Base-by-base conservation (phyloP, 805 yeast species). In the Zygoascus tannicola region DNA sequence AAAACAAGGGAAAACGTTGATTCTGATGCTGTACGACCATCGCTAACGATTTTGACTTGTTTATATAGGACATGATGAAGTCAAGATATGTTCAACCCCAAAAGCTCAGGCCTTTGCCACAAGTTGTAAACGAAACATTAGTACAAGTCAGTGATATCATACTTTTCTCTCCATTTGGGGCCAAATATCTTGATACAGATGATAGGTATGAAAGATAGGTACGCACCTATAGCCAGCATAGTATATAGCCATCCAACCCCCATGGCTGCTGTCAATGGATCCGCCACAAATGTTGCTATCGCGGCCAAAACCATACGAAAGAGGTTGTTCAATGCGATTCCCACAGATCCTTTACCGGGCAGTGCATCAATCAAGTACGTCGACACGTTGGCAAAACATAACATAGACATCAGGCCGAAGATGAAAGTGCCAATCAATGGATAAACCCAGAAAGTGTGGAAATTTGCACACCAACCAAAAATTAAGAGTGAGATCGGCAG, bases 311-410 rank as follows among this genome's bases (percentile, higher is more conserved):
- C 64, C 69, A 78, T 82, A 53, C 95, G 70, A 16, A 81, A 68
- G 44, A 85, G 70, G 56, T 85, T 86, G 55, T 83, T 85, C 41
- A 86, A 60, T 0, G 95, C 94, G 40, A 85, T 84, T 0, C 94
- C 95, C 0, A 94, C 82, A 12, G 95, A 88, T 35, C 95, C 94
- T 54, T 80, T 72, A 0, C 94, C 94, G 0, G 95, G 95, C 37
- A 86, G 68, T 1, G 86, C 76, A 56, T 85, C 95, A 1, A 85
- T 87, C 45, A 85, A 64, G 56, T 85, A 86, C 0, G 95, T 85
- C 2, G 81, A 75, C 0, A 86, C 81, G 5, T 85, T 76, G 2
- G 94, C 92, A 52, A 85, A 84, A 3, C 83, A 76, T 62, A 85
- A 75, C 92, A 85, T 82, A 28, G 85, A 78, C 0, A 90, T 84